Percentiles rank a stretch among this genome's conserved stretches.
phyloP scores from a whole-genome alignment of 176 grass and related monocot genomes.

The Triticum turgidum region DNA sequence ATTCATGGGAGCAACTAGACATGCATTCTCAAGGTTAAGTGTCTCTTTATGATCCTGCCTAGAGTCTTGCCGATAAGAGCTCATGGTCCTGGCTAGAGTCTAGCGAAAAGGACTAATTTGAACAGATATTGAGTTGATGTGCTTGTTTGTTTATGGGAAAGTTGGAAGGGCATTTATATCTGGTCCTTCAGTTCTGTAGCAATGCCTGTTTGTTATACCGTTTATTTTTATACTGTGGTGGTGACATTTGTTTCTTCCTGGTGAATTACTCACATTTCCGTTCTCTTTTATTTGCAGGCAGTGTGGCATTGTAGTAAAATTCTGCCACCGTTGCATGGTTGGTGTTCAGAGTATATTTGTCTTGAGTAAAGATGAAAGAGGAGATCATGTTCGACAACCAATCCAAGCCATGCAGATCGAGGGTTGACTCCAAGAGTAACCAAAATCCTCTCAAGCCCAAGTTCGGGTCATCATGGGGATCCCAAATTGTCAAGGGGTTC shows the following conservation, averaged over 20 bases:
- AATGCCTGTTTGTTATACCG: neutral
- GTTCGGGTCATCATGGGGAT: conserved; percentile 93
- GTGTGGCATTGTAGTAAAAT: neutral
- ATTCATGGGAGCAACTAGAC: neutral
- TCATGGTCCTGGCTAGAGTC: neutral
- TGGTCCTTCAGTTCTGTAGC: neutral
- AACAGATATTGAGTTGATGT: neutral
- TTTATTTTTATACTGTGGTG: neutral
- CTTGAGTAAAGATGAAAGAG: conserved; percentile 67
- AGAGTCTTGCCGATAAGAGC: neutral
- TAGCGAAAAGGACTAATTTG: neutral
- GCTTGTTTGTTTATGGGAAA: neutral
- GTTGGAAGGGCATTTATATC: neutral
- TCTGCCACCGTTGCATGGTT: conserved; percentile 27
- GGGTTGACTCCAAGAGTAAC: conserved; percentile 57
- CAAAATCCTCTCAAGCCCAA: conserved; percentile 64
- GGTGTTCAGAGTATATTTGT: neutral
- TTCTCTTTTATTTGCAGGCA: conserved; percentile 36
- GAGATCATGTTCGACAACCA: conserved; percentile 93
- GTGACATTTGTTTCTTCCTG: neutral
- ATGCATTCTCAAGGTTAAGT: neutral
- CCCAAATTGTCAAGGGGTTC: conserved; percentile 94
- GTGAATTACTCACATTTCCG: neutral
- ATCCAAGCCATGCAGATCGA: conserved; percentile 84
- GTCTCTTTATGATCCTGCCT: neutral